phyloP scores from a whole-genome alignment of 108 stramenopile species.

The Cylindrotheca fusiformis region DNA sequence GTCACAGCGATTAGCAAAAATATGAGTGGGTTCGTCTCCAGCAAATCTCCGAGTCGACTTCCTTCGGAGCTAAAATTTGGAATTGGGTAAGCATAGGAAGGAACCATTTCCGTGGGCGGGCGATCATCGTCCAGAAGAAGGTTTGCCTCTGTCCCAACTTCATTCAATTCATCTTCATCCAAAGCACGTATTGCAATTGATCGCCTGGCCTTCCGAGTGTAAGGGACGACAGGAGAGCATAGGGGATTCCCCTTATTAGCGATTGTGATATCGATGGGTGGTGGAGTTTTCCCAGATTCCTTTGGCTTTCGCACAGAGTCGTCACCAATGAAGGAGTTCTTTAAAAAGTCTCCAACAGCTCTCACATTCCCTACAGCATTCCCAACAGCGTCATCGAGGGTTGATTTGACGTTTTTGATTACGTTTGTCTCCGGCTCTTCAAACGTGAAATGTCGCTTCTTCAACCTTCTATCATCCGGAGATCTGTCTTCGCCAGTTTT shows the following conservation, averaged over 20 bases:
- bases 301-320: background rate
- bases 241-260: background rate
- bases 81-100: constrained; percentile 34
- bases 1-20: constrained; percentile 22
- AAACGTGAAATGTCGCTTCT: background rate
- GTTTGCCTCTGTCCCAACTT: constrained; percentile 35
- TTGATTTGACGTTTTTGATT: constrained; percentile 3
- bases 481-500: background rate
- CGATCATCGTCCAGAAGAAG: constrained; percentile 47
- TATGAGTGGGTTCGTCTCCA: constrained; percentile 43
- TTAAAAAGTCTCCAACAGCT: constrained; percentile 12
- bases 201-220: constrained; percentile 30
- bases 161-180: constrained; percentile 34
- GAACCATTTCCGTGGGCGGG: constrained; percentile 23
- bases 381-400: constrained; percentile 5
- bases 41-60: constrained; percentile 22
- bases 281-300: background rate
- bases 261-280: background rate
- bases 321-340: constrained; percentile 9
- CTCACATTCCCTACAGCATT: constrained; percentile 8
- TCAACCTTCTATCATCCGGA: background rate
- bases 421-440: constrained; percentile 1
- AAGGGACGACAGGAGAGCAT: constrained; percentile 39
- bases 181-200: constrained; percentile 11
- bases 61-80: constrained; percentile 25